Evolutionary conservation across 345 rosid genomes (phyloP).

Genomic region (Gossypium rotundifolium): DNA sequence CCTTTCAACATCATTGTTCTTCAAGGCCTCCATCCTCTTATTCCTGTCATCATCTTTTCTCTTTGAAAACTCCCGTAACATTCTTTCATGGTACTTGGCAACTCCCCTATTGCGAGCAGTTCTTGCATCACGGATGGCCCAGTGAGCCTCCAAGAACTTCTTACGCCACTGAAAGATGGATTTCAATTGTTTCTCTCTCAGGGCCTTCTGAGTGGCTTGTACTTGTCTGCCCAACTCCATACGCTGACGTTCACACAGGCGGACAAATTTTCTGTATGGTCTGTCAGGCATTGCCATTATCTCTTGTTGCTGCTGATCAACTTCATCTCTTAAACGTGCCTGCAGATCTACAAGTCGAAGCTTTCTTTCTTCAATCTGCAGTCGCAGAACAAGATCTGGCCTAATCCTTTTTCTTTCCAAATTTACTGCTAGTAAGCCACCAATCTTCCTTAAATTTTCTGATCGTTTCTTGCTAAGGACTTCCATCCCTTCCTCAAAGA

Average conservation of each 20-base stretch:
- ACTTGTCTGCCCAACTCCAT: constrained; percentile 88
- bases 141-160: constrained; percentile 95
- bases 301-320: constrained; percentile 93
- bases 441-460: constrained; percentile 77
- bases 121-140: constrained; percentile 98
- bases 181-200: constrained; percentile 90
- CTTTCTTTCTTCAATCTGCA: constrained; percentile 96
- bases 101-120: constrained; percentile 98
- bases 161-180: constrained; percentile 98
- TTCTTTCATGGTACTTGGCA: constrained; percentile 97
- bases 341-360: constrained; percentile 73
- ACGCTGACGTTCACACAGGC: constrained; percentile 94
- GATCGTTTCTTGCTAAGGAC: constrained; percentile 69
- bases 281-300: constrained; percentile 99
- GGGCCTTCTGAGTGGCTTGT: constrained; percentile 74
- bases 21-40: constrained; percentile 98
- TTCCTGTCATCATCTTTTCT: constrained; percentile 92
- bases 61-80: constrained; percentile 92
- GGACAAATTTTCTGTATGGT: constrained; percentile 94
- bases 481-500: constrained; percentile 84
- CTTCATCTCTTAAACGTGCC: constrained; percentile 84
- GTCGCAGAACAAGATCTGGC: constrained; percentile 96
- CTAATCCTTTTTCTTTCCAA: constrained; percentile 94
- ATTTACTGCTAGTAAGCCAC: constrained; percentile 69
- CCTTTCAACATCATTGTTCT: constrained; percentile 99